phyloP scores from a whole-genome alignment of 257 asterid genomes.

The Jasminum sambac region DNA sequence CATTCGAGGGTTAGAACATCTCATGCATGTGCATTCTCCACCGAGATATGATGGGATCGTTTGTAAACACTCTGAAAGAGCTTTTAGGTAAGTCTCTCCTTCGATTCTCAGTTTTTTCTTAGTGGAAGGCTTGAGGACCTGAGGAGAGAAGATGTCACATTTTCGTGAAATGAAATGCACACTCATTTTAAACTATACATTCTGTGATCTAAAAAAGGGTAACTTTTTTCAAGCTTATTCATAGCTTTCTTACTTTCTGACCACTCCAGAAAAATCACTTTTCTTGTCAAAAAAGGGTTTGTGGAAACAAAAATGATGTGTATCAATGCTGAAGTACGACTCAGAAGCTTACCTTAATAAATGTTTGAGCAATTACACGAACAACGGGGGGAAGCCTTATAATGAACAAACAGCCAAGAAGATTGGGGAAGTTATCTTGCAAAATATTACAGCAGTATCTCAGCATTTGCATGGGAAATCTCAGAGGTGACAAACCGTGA shows the following conservation, averaged over 20 bases:
- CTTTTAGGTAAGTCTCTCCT: constrained; percentile 59
- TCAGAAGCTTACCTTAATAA: constrained; percentile 61
- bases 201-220: too few relatives aligned
- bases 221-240: too few relatives aligned
- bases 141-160: constrained; percentile 18
- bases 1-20: constrained; percentile 44
- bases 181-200: too few relatives aligned
- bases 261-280: too few relatives aligned
- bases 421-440: constrained; percentile 89
- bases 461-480: constrained; percentile 81
- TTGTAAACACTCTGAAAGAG: constrained; percentile 53
- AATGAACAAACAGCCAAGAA: constrained; percentile 72
- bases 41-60: constrained; percentile 81
- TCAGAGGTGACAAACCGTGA: constrained; percentile 64
- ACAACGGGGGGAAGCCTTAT: constrained; percentile 87
- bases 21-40: constrained; percentile 68
- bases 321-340: constrained; percentile 5
- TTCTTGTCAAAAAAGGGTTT: background rate
- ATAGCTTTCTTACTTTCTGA: too few relatives aligned
- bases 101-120: constrained; percentile 76
- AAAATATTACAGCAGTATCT: constrained; percentile 72
- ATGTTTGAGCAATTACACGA: constrained; percentile 80
- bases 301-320: background rate
- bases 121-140: constrained; percentile 87
- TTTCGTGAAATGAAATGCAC: background rate